Conservation (phyloP, 2,329 filamentous ascomycete genomes). For the Didymella exigua region DNA sequence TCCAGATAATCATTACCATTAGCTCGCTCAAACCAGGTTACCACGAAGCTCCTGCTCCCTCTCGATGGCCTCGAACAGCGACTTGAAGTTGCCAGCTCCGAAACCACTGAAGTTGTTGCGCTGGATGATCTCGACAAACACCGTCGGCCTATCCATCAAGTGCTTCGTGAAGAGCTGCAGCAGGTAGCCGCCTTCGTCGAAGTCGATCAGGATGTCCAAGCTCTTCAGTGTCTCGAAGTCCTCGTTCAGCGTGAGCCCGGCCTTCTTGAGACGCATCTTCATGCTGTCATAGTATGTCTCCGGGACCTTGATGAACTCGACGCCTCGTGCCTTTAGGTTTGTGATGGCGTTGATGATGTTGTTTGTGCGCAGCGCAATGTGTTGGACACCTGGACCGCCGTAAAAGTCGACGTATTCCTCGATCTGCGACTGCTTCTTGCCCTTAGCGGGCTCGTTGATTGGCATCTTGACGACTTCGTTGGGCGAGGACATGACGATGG, state of each 20-base stretch:
- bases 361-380: slow-evolving; percentile 82
- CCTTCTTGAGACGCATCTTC: slow-evolving; percentile 70
- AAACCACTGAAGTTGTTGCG: slow-evolving; percentile 89
- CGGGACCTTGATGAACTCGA: slow-evolving; percentile 92
- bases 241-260: slow-evolving; percentile 69
- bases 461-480: slow-evolving; percentile 95
- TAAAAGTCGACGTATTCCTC: slow-evolving; percentile 90
- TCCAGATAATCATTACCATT: background rate
- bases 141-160: slow-evolving; percentile 90
- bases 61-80: slow-evolving; percentile 93
- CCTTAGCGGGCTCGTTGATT: slow-evolving; percentile 92
- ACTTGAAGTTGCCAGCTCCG: slow-evolving; percentile 95
- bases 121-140: slow-evolving; percentile 97
- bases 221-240: slow-evolving; percentile 77
- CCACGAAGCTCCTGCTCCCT: slow-evolving; percentile 85
- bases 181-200: slow-evolving; percentile 89
- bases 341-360: slow-evolving; percentile 80
- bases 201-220: slow-evolving; percentile 90
- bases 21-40: slow-evolving; percentile 61
- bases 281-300: slow-evolving; percentile 84
- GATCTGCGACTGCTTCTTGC: slow-evolving; percentile 91
- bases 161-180: slow-evolving; percentile 70
- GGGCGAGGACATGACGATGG: slow-evolving; percentile 85
- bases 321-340: slow-evolving; percentile 80
- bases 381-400: slow-evolving; percentile 86